phyloP scores from a whole-genome alignment of 495 filamentous ascomycete genomes.

The Melanomma pulvis-pyrius region DNA sequence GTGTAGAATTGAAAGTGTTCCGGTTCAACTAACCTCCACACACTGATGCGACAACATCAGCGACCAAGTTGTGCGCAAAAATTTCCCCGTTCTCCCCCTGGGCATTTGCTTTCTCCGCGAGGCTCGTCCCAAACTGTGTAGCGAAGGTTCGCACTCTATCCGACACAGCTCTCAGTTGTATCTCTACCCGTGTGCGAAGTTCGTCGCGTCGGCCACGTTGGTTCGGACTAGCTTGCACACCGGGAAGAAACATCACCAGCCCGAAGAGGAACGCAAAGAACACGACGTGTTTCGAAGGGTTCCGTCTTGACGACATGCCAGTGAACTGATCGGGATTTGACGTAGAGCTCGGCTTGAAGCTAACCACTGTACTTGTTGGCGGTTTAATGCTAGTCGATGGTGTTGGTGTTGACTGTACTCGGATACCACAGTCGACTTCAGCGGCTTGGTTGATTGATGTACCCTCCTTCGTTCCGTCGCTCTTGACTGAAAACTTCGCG shows the following conservation, averaged over 20 bases:
- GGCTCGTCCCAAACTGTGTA: constrained; percentile 5
- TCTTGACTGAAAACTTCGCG: constrained; percentile 14
- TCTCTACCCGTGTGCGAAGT: constrained; percentile 14
- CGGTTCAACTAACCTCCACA: constrained; percentile 26
- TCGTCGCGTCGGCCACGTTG: neutral
- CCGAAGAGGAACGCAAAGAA: constrained; percentile 22
- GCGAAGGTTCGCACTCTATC: constrained; percentile 28
- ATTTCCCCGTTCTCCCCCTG: constrained; percentile 22
- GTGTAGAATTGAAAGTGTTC: too few species aligned
- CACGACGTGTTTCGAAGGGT: constrained; percentile 6
- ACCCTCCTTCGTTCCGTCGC: constrained; percentile 26
- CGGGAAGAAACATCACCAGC: constrained; percentile 10
- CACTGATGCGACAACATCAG: constrained; percentile 24
- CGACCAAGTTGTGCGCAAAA: constrained; percentile 34
- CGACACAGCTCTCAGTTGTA: constrained; percentile 21
- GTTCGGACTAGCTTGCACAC: constrained; percentile 1
- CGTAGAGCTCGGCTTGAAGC: constrained; percentile 8
- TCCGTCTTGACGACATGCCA: neutral
- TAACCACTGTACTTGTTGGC: neutral
- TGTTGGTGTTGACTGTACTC: constrained; percentile 7
- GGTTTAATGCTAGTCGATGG: neutral
- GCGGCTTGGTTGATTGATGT: neutral
- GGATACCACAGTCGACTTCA: neutral
- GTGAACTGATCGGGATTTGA: constrained; percentile 8
- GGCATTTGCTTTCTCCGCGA: constrained; percentile 24